Base-by-base conservation (phyloP, 1,284 basidiomycete species). In the Tilletia caries region DNA sequence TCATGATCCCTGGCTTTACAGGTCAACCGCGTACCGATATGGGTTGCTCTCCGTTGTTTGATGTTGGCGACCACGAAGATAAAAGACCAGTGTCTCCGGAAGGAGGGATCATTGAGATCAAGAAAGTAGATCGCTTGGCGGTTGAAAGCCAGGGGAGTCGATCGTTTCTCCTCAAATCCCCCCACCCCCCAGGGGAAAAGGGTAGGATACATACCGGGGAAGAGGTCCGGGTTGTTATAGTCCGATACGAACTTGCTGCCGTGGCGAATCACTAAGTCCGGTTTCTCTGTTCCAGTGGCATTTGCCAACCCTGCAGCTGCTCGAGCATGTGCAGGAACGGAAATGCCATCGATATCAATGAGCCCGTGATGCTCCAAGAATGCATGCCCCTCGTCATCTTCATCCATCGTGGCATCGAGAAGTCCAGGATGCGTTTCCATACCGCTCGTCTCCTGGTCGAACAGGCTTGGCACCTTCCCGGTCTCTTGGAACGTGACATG, bases 41-140 rank as follows among this genome's bases (percentile, higher is more conserved):
- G 48, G 20, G 20, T 50, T 18, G 48, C 25, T 18, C 48, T 50
- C 20, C 48, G 4, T 20, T 20, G 20, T n/a, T 50, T 50, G 48
- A 50, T 20, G 25, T 50, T 50, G 20, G 48, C 48, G 4, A 50
- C 48, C 8, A 50, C 25, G 25, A 50, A 50, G 6, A 50, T 18
- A n/a, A 50, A 50, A 50, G 48, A 50, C 48, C 48, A 50, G 20
- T 50, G 48, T n/a, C 48, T 50, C 20, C 48, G 48, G 48, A 50
- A 50, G 20, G 48, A 6, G 6, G 5, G 25, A n/a, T 50, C 48
- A 6, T 20, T 18, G 20, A 50, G 48, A n/a, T 50, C 48, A 18
- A 50, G 48, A 8, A 50, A 18, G 48, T 50, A 50, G 48, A n/a
- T 50, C 4, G 48, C 48, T 4, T 50, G 48, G 4, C 20, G 5